Percentiles rank a stretch among this genome's conserved stretches.
Conservation (phyloP, 345 rosid genomes). For the Eucalyptus virginea region DNA sequence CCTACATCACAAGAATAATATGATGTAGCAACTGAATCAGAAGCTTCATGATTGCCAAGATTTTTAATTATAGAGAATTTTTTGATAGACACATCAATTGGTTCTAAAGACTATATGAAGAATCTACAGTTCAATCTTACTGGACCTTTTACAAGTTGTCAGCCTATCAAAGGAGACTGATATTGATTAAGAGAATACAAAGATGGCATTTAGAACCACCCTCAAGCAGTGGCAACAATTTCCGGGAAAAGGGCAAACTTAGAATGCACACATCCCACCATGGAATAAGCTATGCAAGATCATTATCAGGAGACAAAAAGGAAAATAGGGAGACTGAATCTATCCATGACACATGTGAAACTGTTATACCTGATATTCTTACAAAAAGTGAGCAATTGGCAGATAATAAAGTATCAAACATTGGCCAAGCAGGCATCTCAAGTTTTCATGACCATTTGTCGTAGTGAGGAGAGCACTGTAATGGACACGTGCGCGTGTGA, state of each 20-base stretch:
- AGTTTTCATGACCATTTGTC: background rate
- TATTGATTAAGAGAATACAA: background rate
- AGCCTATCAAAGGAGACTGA: background rate
- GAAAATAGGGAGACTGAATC: background rate
- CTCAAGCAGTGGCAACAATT: background rate
- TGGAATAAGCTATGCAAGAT: background rate
- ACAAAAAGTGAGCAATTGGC: background rate
- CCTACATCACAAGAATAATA: background rate
- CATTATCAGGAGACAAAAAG: background rate
- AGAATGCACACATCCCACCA: background rate
- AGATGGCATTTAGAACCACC: background rate
- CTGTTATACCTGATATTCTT: background rate
- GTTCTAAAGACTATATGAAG: background rate
- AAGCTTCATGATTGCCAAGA: background rate
- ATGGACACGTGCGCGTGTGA: no score
- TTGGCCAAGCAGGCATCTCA: background rate
- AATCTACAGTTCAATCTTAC: background rate
- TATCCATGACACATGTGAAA: background rate
- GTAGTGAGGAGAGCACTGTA: background rate
- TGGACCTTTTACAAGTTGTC: background rate
- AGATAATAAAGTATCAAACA: background rate
- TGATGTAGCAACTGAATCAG: background rate
- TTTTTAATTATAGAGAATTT: background rate
- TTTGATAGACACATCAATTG: background rate
- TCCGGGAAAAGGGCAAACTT: background rate